Conservation (phyloP, 306 rosid species). For the Gastrolobium bilobum region DNA sequence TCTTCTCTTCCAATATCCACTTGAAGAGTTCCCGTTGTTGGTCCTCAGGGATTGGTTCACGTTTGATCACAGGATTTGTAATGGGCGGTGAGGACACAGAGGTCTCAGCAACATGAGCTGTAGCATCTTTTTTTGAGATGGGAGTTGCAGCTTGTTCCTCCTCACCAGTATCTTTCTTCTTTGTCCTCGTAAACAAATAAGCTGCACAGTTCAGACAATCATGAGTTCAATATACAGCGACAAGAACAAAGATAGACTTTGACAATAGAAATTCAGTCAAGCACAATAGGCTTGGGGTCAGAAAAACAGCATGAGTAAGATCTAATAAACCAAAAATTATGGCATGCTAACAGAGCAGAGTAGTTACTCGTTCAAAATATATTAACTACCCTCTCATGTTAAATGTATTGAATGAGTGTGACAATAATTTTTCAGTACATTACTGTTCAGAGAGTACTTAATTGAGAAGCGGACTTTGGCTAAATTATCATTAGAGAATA, state of each 20-base stretch:
- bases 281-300: constrained; percentile 16
- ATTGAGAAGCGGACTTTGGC: constrained; percentile 21
- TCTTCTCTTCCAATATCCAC: constrained; percentile 96
- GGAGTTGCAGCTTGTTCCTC: constrained; percentile 57
- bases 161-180: constrained; percentile 66
- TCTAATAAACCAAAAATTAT: neutral
- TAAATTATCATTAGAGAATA: neutral
- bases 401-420: constrained; percentile 10
- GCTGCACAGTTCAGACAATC: constrained; percentile 62
- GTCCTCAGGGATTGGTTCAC: constrained; percentile 74
- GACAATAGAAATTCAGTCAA: constrained; percentile 26
- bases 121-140: constrained; percentile 56
- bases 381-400: constrained; percentile 15
- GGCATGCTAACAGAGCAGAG: constrained; percentile 30
- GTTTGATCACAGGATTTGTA: constrained; percentile 59
- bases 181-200: constrained; percentile 75
- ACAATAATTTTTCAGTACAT: constrained; percentile 5
- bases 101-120: constrained; percentile 52
- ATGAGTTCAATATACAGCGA: constrained; percentile 50
- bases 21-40: constrained; percentile 84
- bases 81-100: constrained; percentile 49
- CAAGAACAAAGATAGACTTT: constrained; percentile 31
- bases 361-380: constrained; percentile 17
- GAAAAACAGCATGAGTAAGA: constrained; percentile 12
- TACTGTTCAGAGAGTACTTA: neutral